Evolutionary conservation across 148 eudicot genomes (phyloP).

Genomic region (Dianthus caryophyllus): DNA sequence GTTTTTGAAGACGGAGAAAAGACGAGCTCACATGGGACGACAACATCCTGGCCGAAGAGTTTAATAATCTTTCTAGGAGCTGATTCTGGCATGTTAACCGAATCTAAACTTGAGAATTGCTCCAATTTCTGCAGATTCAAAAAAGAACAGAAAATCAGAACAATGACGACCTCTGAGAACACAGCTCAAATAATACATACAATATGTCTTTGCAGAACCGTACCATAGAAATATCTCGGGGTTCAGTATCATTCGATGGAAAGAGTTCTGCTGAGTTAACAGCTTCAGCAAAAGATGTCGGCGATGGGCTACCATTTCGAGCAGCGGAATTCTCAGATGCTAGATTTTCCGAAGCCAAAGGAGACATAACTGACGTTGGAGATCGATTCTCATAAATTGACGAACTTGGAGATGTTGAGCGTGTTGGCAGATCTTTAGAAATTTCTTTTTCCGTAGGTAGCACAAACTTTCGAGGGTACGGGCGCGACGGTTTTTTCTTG

Average conservation of each 20-base stretch:
- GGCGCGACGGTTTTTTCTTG: constrained; percentile 82
- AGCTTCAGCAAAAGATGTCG: constrained; percentile 41
- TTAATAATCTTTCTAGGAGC: constrained; percentile 47
- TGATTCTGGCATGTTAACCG: constrained; percentile 26
- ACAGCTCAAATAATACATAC: background rate
- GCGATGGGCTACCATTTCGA: constrained; percentile 44
- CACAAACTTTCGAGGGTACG: constrained; percentile 79
- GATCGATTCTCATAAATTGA: constrained; percentile 50
- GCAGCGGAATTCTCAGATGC: constrained; percentile 41
- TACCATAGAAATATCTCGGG: constrained; percentile 50
- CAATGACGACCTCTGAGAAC: background rate
- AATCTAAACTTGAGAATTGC: constrained; percentile 32
- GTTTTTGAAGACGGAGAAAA: constrained; percentile 20
- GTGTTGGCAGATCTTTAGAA: constrained; percentile 30
- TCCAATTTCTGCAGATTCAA: constrained; percentile 49
- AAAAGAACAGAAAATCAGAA: background rate
- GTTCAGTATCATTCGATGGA: constrained; percentile 27
- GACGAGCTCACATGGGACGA: constrained; percentile 36
- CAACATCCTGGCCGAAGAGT: constrained; percentile 74
- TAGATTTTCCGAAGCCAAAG: constrained; percentile 40
- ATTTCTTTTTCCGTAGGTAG: constrained; percentile 36
- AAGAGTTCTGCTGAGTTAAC: constrained; percentile 19
- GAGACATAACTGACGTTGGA: constrained; percentile 75
- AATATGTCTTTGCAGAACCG: background rate
- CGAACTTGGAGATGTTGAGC: constrained; percentile 45